Evolutionary conservation across 306 rosid species (phyloP).

Genomic region (Acmispon strigosus): DNA sequence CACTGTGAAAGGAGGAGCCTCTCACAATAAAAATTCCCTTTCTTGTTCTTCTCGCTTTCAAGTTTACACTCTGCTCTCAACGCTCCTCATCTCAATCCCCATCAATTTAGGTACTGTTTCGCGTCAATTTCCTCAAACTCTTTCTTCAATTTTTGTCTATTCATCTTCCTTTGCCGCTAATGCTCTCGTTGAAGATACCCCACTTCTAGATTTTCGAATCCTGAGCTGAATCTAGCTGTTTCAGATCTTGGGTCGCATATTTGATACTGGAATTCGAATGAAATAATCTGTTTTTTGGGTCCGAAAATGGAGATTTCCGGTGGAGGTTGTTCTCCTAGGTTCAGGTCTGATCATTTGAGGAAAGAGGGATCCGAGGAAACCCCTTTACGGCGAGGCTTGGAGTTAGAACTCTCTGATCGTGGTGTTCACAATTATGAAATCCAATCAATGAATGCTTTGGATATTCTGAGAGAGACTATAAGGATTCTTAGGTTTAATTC

Average conservation of each 20-base stretch:
- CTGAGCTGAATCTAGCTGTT: constrained; percentile 14
- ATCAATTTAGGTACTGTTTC: constrained; percentile 16
- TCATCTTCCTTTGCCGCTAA: background rate
- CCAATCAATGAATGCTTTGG: constrained; percentile 81
- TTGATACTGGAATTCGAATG: constrained; percentile 5
- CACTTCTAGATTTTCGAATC: constrained; percentile 7
- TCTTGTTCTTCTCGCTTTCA: background rate
- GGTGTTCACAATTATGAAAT: constrained; percentile 16
- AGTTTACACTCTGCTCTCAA: background rate
- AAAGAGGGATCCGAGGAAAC: constrained; percentile 52
- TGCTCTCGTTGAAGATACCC: background rate
- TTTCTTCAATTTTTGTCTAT: constrained; percentile 7
- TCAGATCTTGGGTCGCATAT: constrained; percentile 25
- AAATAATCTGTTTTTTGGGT: background rate
- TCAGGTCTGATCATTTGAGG: constrained; percentile 39
- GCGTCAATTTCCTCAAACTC: constrained; percentile 22
- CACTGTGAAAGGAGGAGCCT: too few relatives aligned
- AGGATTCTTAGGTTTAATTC: constrained; percentile 80
- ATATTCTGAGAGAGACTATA: constrained; percentile 79
- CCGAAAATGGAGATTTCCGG: constrained; percentile 51
- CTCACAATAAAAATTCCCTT: background rate
- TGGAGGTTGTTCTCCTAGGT: constrained; percentile 47
- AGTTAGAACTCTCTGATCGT: constrained; percentile 34
- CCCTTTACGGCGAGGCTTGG: constrained; percentile 28
- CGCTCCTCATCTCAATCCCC: background rate